Base-by-base conservation (phyloP, 1,284 basidiomycete genomes). In the Mycena sp. region DNA sequence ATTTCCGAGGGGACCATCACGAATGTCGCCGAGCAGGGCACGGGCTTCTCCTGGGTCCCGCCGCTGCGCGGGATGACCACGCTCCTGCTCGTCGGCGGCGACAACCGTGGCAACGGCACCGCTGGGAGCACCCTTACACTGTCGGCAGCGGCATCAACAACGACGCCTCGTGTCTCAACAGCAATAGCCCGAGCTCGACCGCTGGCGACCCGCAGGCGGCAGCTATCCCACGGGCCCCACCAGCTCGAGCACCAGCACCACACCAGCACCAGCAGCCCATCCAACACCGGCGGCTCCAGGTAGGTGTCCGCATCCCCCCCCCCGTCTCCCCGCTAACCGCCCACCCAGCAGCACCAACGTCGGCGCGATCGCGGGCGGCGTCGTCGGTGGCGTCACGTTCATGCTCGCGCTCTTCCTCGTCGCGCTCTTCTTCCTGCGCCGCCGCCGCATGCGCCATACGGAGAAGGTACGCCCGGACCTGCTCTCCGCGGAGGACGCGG, bases 201-300 rank as follows among this genome's bases (percentile, higher is more conserved):
- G 82, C 88, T 9, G 92, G 89, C 0, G 80, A 78, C 90, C 91
- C 6, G 92, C 92, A n/a, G 92, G 92, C 37, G 90, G 90, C 0
- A 80, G 80, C 46, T 90, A 90, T 72, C 11, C 52, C 1, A 62
- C 59, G 26, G 29, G 64, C 51, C 28, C 67, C 67, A 41, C 29
- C 30, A 9, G 25, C n/a, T 38, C 30, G 2, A 71, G 74, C 11
- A 65, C 67, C 75, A 12, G 53, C 61, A n/a, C 66, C 67, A 38
- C 40, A n/a, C 43, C 53, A 28, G 65, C 69, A 50, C 68, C 46
- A 43, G 76, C 74, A n/a, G 23, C 12, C 25, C 37, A 4, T 25
- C 32, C 26, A 49, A 48, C 2, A 70, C 26, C 16, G 35, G 16
- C 17, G 21, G 14, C 26, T 52, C 46, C n/a, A 26, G 70, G 73